Percentiles rank a stretch among this genome's conserved stretches.
Evolutionary conservation across 768 basidiomycete species (phyloP).

Genomic region (Kwoniella sp.): DNA sequence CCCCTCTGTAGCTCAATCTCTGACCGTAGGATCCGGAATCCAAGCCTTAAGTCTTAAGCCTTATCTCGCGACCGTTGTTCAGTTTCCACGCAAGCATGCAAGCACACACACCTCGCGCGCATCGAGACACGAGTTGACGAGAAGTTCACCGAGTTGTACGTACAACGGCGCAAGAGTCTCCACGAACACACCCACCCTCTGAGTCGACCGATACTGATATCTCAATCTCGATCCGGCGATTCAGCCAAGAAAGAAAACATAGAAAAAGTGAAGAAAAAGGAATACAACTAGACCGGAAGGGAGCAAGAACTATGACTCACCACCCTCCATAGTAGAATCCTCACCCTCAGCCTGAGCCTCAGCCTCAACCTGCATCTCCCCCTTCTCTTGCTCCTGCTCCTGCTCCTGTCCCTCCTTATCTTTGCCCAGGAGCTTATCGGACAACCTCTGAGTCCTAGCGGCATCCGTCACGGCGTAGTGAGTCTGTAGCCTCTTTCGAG

Average conservation of each 20-base stretch:
- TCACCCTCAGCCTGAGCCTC: neutral
- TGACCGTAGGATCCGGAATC: too few relatives aligned
- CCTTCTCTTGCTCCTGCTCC: conserved; percentile 37
- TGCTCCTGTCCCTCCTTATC: conserved; percentile 43
- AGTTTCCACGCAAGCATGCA: too few relatives aligned
- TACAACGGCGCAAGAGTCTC: too few relatives aligned
- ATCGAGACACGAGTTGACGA: too few relatives aligned
- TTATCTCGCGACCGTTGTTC: too few relatives aligned
- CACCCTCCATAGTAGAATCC: neutral
- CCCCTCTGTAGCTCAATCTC: too few relatives aligned
- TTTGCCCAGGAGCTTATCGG: conserved; percentile 41
- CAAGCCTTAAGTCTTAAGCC: too few relatives aligned
- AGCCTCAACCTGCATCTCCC: conserved; percentile 31
- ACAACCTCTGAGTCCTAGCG: conserved; percentile 41
- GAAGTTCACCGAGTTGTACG: too few relatives aligned
- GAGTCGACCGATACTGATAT: too few relatives aligned
- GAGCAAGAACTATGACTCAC: neutral
- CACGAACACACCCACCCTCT: too few relatives aligned
- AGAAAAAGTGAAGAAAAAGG: neutral
- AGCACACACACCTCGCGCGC: too few relatives aligned
- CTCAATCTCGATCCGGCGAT: too few relatives aligned
- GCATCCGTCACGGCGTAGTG: conserved; percentile 51
- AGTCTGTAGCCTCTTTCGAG: conserved; percentile 44
- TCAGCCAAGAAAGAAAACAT: neutral
- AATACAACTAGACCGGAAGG: neutral